phyloP scores from a whole-genome alignment of 1,284 basidiomycete species.

The Trichosporon ovoides region DNA sequence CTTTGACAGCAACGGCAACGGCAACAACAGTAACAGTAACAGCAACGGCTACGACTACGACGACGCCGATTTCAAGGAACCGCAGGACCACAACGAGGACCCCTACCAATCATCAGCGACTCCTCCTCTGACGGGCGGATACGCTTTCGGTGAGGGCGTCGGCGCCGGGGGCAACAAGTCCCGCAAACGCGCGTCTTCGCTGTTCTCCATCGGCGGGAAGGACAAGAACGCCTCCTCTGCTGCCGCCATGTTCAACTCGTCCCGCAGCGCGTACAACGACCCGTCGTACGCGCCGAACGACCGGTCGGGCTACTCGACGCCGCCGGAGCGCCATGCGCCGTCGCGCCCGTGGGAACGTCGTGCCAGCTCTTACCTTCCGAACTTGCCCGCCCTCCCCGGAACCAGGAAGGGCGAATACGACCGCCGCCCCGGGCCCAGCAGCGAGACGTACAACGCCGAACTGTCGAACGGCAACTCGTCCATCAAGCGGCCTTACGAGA shows the following conservation, averaged over 20 bases:
- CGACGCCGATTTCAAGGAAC: neutral
- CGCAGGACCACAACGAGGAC: neutral
- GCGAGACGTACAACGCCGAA: constrained; percentile 41
- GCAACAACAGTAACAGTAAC: too few species aligned
- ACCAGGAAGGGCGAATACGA: constrained; percentile 9
- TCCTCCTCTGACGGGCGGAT: constrained; percentile 15
- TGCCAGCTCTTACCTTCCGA: constrained; percentile 29
- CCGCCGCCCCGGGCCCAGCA: constrained; percentile 21
- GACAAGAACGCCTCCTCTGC: constrained; percentile 1
- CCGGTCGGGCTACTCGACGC: neutral
- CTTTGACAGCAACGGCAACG: constrained; percentile 34
- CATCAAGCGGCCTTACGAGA: constrained; percentile 15
- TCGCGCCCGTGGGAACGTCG: constrained; percentile 22
- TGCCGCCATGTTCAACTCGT: neutral
- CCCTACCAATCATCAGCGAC: neutral
- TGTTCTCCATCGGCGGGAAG: constrained; percentile 17
- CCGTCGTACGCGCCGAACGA: neutral
- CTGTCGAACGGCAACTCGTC: neutral
- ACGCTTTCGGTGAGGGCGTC: constrained; percentile 45
- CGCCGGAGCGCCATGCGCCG: constrained; percentile 11
- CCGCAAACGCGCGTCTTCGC: constrained; percentile 22
- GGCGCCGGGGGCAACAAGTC: constrained; percentile 24
- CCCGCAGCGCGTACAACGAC: neutral
- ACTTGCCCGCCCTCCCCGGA: constrained; percentile 5
- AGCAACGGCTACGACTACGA: neutral